Evolutionary conservation across 768 basidiomycete species (phyloP).

Genomic region (Favolaschia claudopus): DNA sequence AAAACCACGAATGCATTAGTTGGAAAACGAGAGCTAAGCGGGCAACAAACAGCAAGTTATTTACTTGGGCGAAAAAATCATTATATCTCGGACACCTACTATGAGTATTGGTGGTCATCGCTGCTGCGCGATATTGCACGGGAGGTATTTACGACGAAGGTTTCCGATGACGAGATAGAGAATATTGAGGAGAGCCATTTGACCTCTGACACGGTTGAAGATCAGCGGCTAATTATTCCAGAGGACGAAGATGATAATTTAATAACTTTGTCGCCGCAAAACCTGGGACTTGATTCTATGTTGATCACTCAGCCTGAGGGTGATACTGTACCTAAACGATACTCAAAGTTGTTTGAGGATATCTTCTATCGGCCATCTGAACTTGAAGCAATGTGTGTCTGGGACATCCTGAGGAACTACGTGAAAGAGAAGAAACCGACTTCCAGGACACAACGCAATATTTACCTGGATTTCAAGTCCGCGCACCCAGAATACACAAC

Average conservation of each 20-base stretch:
- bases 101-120: slow-evolving; percentile 11
- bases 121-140: slow-evolving; percentile 11
- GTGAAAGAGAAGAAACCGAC: not conserved
- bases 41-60: slow-evolving; percentile 10
- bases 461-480: not conserved
- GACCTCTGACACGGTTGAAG: no score
- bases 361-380: slow-evolving; percentile 12
- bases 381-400: not conserved
- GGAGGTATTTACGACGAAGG: slow-evolving; percentile 34
- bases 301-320: not conserved
- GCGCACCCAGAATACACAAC: slow-evolving; percentile 4
- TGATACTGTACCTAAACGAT: not conserved
- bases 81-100: slow-evolving; percentile 6
- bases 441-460: not conserved
- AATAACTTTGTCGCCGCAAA: not conserved
- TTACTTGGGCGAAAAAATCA: not conserved
- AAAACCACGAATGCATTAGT: slow-evolving; percentile 12
- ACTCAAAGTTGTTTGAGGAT: slow-evolving; percentile 13
- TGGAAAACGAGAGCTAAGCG: slow-evolving; percentile 14
- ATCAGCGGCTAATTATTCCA: not conserved
- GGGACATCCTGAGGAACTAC: slow-evolving; percentile 12
- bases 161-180: no score
- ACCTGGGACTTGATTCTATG: not conserved
- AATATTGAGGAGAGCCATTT: no score
- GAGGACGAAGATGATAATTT: slow-evolving; percentile 10